Base-by-base conservation (phyloP, 1,284 basidiomycete species). In the Malassezia dermatis region DNA sequence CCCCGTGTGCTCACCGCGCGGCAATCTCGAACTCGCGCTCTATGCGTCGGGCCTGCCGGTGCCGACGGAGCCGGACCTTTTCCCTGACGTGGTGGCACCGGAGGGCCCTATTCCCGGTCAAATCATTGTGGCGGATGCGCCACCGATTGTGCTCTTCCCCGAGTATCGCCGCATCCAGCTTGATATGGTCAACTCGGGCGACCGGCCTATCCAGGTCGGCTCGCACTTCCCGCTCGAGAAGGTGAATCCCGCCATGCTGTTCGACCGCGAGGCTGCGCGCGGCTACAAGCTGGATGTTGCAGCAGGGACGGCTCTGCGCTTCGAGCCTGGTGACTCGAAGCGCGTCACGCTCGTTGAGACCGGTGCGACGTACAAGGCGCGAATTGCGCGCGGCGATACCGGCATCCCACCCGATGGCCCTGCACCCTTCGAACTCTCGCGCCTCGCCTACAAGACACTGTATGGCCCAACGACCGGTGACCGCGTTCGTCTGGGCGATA, bases 271-370 rank as follows among this genome's bases (percentile, higher is more conserved):
- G 1, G 79, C 82, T 51, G 82, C 89, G 0, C 85, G 91, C 57
- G 88, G 87, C 4, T 89, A 83, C 67, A 82, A 87, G 15, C 82
- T 99, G 3, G 89, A 98, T 74, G 91, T 96, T 48, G 79, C 90
- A 0, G 85, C 94, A 0, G 93, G 89, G 7, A 96, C 90, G 0
- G 91, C 94, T 1, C 86, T 95, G 5, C 84, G 94, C 17, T 98
- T 98, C 73, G 94, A 99, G 73, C 93, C 94, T 0, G 90, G 90
- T 8, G 89, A 94, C 67, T 75, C 77, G 26, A 90, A 89, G 77
- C 84, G 85, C 0, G 87, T 96, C 27, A 82, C 81, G 0, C 81
- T 98, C 3, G 87, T 89, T 53, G 76, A 82, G 21, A 86, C 94
- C 40, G 85, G 82, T 12, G 13, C 35, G 13, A 12, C 27, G 7